Evolutionary conservation across 1,284 basidiomycete species (phyloP).

Genomic region (Malassezia cuniculi): DNA sequence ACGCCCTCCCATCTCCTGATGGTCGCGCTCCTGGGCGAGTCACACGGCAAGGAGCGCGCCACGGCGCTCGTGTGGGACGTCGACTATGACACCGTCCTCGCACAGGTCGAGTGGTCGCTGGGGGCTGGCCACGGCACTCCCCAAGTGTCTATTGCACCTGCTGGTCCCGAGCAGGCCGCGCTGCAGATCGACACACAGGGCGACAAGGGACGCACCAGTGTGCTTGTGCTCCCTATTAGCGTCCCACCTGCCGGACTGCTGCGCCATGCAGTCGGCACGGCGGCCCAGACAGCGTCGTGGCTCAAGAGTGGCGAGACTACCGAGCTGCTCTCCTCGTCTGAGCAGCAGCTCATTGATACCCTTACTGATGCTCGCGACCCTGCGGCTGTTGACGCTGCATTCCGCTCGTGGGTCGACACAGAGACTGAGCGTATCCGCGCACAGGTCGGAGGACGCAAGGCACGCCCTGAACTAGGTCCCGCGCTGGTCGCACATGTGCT

Average conservation of each 20-base stretch:
- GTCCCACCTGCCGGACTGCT: slow-evolving; percentile 8
- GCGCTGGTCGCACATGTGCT: neutral
- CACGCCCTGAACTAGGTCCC: neutral
- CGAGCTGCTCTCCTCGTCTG: no score
- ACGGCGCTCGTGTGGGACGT: slow-evolving; percentile 14
- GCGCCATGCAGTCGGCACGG: slow-evolving; percentile 10
- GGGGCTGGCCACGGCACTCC: neutral
- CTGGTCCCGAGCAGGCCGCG: slow-evolving; percentile 4
- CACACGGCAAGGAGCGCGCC: slow-evolving; percentile 5
- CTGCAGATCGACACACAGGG: slow-evolving; percentile 4
- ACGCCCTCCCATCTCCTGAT: slow-evolving; percentile 11
- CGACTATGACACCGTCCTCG: slow-evolving; percentile 9
- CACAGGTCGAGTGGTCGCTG: slow-evolving; percentile 10
- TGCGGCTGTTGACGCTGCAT: no score
- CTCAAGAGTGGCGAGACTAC: neutral
- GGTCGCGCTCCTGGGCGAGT: slow-evolving; percentile 1
- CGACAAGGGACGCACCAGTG: neutral
- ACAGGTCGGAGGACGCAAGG: neutral
- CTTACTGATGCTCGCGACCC: no score
- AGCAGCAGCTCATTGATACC: no score
- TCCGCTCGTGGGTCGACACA: no score
- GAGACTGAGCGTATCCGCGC: no score
- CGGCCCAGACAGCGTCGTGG: slow-evolving; percentile 9
- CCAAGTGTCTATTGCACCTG: slow-evolving; percentile 1
- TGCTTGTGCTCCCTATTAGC: slow-evolving; percentile 10